phyloP scores from a whole-genome alignment of 495 filamentous ascomycete species.

The Podospora appendiculata region DNA sequence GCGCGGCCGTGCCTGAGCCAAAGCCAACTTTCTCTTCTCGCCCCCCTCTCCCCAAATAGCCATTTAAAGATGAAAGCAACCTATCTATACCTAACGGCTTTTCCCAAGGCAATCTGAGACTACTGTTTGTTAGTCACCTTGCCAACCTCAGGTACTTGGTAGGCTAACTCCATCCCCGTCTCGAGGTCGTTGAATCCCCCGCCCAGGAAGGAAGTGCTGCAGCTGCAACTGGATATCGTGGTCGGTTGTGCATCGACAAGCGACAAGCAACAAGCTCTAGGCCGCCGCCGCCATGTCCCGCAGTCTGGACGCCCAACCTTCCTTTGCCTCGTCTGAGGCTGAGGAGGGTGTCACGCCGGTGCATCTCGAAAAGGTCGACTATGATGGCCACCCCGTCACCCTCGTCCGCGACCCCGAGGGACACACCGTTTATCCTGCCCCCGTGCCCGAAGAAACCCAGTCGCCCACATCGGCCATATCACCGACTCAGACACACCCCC shows the following conservation, averaged over 20 bases:
- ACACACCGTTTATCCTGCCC: conserved; percentile 26
- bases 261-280: background rate
- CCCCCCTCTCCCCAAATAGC: too few species aligned
- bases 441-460: conserved; percentile 28
- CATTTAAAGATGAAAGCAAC: too few species aligned
- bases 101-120: too few species aligned
- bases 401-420: conserved; percentile 25
- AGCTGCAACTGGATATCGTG: too few species aligned
- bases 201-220: too few species aligned
- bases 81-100: too few species aligned
- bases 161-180: too few species aligned
- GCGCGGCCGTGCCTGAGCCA: too few species aligned
- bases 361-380: conserved; percentile 11
- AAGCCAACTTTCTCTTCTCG: too few species aligned
- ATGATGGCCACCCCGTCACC: conserved; percentile 14
- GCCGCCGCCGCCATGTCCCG: background rate
- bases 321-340: background rate
- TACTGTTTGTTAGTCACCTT: too few species aligned
- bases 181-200: too few species aligned
- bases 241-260: background rate
- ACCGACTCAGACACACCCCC: background rate
- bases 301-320: background rate
- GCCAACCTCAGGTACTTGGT: too few species aligned
- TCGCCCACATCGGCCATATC: conserved; percentile 14
- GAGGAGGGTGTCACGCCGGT: background rate